Conservation (phyloP, 2,329 filamentous ascomycete species). For the Fusarium buharicum region DNA sequence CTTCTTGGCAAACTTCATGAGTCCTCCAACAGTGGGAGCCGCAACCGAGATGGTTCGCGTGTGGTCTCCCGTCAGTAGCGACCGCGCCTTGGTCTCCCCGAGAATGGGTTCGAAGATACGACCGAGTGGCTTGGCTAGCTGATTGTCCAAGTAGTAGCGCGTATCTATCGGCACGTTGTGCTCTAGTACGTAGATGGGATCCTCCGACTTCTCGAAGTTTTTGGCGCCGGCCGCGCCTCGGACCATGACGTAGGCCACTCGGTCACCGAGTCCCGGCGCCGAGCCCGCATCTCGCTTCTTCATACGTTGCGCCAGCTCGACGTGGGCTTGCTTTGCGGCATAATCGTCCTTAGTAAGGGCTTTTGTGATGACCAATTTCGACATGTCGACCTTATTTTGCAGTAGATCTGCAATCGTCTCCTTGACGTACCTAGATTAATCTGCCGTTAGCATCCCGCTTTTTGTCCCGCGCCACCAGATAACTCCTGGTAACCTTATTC, state of each 20-base stretch:
- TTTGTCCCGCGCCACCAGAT: conserved; percentile 9
- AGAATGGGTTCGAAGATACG: conserved; percentile 98
- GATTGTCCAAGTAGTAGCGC: conserved; percentile 98
- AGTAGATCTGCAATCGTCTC: conserved; percentile 93
- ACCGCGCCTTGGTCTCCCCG: conserved; percentile 88
- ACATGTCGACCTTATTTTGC: conserved; percentile 99
- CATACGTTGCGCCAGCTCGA: conserved; percentile 95
- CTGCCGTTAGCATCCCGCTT: conserved; percentile 51
- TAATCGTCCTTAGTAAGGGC: conserved; percentile 92
- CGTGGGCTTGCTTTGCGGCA: conserved; percentile 91
- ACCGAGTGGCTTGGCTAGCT: conserved; percentile 91
- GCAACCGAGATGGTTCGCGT: conserved; percentile 95
- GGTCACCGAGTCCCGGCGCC: conserved; percentile 90
- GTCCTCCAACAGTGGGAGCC: conserved; percentile 86
- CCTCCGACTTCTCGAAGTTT: conserved; percentile 97
- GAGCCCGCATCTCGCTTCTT: conserved; percentile 95
- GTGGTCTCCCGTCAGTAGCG: conserved; percentile 89
- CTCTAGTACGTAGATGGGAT: conserved; percentile 96
- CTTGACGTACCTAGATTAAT: conserved; percentile 82
- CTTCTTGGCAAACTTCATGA: conserved; percentile 99
- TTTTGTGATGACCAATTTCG: conserved; percentile 98
- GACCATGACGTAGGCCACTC: conserved; percentile 97
- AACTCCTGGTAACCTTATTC: conserved; percentile 18
- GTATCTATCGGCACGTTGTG: conserved; percentile 98
- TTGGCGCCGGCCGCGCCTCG: conserved; percentile 89